Evolutionary conservation across 371 early-diverging fungal species (phyloP).

Genomic region (Actinomucor elegans): DNA sequence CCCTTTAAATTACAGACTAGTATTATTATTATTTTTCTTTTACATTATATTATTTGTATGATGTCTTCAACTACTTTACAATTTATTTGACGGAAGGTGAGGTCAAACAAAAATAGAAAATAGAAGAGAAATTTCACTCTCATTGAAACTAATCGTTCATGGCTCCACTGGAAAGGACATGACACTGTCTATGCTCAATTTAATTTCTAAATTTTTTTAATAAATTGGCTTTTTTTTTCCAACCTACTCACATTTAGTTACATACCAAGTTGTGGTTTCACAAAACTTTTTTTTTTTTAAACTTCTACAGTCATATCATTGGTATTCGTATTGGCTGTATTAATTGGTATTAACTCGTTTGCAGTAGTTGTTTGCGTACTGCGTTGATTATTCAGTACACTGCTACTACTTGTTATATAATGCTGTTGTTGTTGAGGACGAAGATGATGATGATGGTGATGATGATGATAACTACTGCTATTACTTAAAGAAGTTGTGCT

Average conservation of each 20-base stretch:
- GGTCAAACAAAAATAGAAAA: too few relatives aligned
- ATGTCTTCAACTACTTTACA: too few relatives aligned
- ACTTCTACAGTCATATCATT: slow-evolving; percentile 19
- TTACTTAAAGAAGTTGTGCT: not conserved
- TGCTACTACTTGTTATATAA: slow-evolving; percentile 1
- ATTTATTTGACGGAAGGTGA: too few relatives aligned
- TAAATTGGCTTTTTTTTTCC: not conserved
- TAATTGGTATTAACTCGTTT: slow-evolving; percentile 14
- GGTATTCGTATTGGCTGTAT: not conserved
- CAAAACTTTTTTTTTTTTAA: not conserved
- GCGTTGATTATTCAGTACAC: slow-evolving; percentile 4
- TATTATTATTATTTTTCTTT: too few relatives aligned
- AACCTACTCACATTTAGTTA: not conserved
- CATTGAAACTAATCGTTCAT: slow-evolving; percentile 37
- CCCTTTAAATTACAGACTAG: too few relatives aligned
- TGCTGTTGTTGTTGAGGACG: not conserved
- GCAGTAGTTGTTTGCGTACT: slow-evolving; percentile 1
- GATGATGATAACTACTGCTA: not conserved
- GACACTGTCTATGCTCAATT: slow-evolving; percentile 37
- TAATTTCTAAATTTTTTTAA: slow-evolving; percentile 2
- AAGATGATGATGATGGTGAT: slow-evolving; percentile 3
- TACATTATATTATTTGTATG: too few relatives aligned
- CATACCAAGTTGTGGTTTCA: slow-evolving; percentile 15
- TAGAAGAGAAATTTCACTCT: slow-evolving; percentile 19
- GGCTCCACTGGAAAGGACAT: slow-evolving; percentile 16